These are phyloP conservation scores for Wallacemonas sp. DNA, from an alignment of 208 protist species.

Conservation along the genomic window DNA sequence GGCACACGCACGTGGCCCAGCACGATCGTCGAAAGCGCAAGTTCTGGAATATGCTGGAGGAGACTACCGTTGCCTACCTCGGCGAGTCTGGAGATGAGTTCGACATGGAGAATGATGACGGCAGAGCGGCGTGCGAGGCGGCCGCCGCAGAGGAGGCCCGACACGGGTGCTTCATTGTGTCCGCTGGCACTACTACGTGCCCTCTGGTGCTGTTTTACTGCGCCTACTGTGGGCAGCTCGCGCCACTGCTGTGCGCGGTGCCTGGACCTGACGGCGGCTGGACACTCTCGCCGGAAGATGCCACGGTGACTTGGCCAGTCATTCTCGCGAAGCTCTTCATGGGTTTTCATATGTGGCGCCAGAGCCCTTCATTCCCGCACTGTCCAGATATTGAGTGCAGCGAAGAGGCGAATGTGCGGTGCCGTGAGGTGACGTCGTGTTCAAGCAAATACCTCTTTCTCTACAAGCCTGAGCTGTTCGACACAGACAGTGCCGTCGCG, in stretches of 20 bases:
- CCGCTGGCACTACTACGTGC: conserved; percentile 38
- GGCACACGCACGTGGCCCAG: conserved; percentile 16
- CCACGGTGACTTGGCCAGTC: not conserved
- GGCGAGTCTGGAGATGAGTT: conserved; percentile 17
- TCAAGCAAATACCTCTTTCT: conserved; percentile 56
- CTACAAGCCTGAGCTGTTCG: conserved; percentile 51
- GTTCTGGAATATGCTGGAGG: conserved; percentile 38
- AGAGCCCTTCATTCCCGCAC: not conserved
- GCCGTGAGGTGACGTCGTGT: conserved; percentile 1
- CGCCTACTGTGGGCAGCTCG: conserved; percentile 50
- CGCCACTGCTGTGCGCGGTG: conserved; percentile 38
- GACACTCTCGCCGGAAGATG: not conserved
- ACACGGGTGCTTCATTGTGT: conserved; percentile 56
- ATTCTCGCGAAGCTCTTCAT: conserved; percentile 10
- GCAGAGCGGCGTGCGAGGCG: conserved; percentile 33
- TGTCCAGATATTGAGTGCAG: not conserved
- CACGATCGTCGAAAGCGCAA: conserved; percentile 21
- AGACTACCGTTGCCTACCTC: conserved; percentile 11
- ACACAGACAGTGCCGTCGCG: conserved; percentile 26
- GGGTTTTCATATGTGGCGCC: conserved; percentile 8
- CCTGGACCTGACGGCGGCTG: not conserved
- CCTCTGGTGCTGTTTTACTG: conserved; percentile 59
- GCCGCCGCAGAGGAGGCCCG: conserved; percentile 43
- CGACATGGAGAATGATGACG: conserved; percentile 23
- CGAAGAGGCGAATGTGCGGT: not conserved